These are phyloP conservation scores for Cordyceps javanica DNA, from an alignment of 2,329 filamentous ascomycete genomes.

Conservation along the genomic window DNA sequence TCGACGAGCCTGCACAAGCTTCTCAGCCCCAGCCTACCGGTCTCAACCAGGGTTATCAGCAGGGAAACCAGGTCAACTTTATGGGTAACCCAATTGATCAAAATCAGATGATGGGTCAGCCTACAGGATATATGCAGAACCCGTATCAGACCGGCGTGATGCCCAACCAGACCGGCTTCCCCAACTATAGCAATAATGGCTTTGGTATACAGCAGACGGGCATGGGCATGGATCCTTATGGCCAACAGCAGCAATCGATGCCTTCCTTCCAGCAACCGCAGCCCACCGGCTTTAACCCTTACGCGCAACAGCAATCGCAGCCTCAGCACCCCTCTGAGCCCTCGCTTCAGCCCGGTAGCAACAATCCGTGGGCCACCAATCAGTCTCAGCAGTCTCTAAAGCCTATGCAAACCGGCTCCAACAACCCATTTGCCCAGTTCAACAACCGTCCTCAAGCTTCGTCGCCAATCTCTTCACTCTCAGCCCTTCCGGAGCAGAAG, in stretches of 20 bases:
- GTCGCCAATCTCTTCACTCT: conserved; percentile 62
- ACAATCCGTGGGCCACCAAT: conserved; percentile 83
- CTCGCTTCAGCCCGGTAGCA: conserved; percentile 69
- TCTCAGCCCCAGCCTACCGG: conserved; percentile 73
- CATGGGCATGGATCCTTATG: conserved; percentile 65
- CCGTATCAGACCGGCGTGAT: conserved; percentile 48
- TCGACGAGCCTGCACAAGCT: conserved; percentile 55
- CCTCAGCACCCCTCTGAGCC: conserved; percentile 48
- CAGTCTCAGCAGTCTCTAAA: conserved; percentile 59
- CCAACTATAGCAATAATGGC: conserved; percentile 52
- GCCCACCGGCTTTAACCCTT: conserved; percentile 49
- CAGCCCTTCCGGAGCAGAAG: conserved; percentile 77
- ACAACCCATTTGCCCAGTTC: conserved; percentile 92
- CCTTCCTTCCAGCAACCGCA: conserved; percentile 42
- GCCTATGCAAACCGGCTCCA: conserved; percentile 86
- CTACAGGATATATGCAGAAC: conserved; percentile 62
- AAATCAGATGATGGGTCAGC: conserved; percentile 68
- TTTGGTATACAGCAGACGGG: conserved; percentile 60
- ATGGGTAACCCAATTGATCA: conserved; percentile 90
- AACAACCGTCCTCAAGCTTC: conserved; percentile 51
- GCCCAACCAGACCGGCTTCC: conserved; percentile 33
- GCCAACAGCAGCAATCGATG: conserved; percentile 43
- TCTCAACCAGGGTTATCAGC: conserved; percentile 95
- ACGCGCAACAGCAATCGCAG: conserved; percentile 36
- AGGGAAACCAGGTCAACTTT: conserved; percentile 94